Evolutionary conservation across 129 eudicot genomes (phyloP).

Genomic region (Calendula officinalis): DNA sequence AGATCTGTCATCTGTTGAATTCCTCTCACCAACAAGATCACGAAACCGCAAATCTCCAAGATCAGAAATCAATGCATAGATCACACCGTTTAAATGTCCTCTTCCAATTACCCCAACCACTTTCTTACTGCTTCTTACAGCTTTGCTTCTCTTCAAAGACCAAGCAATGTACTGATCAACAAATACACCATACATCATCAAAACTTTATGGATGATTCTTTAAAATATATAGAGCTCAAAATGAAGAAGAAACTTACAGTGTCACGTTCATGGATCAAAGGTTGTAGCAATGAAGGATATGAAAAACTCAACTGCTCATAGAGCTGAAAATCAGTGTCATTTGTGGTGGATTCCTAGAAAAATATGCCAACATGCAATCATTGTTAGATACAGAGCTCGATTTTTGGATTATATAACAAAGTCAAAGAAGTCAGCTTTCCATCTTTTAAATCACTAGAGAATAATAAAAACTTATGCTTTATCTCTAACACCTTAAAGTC

Average conservation of each 20-base stretch:
- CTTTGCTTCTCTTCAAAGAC: constrained; percentile 97
- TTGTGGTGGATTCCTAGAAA: constrained; percentile 54
- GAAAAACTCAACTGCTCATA: constrained; percentile 81
- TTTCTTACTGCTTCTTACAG: constrained; percentile 70
- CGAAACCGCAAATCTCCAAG: constrained; percentile 79
- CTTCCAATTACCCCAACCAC: constrained; percentile 94
- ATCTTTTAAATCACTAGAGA: neutral
- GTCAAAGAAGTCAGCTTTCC: neutral
- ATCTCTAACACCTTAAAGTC: constrained; percentile 46
- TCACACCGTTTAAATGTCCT: constrained; percentile 91
- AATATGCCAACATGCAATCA: constrained; percentile 7
- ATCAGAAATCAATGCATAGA: constrained; percentile 74
- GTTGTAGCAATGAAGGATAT: constrained; percentile 81
- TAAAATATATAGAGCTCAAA: neutral
- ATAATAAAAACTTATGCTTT: neutral
- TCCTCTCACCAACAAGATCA: constrained; percentile 68
- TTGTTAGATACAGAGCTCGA: neutral
- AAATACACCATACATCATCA: neutral
- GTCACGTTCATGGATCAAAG: constrained; percentile 89
- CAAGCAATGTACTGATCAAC: constrained; percentile 75
- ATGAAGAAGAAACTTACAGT: constrained; percentile 52
- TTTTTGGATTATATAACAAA: neutral
- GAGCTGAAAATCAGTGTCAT: constrained; percentile 61
- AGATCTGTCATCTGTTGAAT: constrained; percentile 28
- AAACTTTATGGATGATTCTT: neutral